Base-by-base conservation (phyloP, 1,284 basidiomycete genomes). In the Filobasidium uniguttulatum region DNA sequence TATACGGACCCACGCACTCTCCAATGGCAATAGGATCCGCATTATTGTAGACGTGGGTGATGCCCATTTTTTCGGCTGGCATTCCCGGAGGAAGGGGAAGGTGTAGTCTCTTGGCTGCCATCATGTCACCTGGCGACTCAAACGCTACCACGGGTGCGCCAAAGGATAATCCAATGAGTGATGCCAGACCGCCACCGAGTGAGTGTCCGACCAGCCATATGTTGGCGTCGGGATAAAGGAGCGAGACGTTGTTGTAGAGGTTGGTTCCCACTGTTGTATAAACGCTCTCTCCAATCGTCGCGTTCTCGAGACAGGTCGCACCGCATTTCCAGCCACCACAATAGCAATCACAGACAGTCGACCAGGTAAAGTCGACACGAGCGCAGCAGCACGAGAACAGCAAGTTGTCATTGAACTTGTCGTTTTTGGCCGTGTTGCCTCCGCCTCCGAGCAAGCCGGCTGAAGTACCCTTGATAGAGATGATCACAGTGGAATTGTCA, bases 341-440 rank as follows among this genome's bases (percentile, higher is more conserved):
- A 67, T 85, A 85, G 67, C 93, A 99, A 53, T 81, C 85, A 67
- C 94, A 99, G 5, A 97, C 93, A 0, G 89, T 79, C 36, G 83
- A 80, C 93, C 93, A 99, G 5, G 85, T 82, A 80, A 88, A 94
- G 63, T 87, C 87, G 22, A 98, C 79, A 17, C 80, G 75, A 0
- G 94, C 94, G 67, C 93, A 99, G 70, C 93, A 99, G 69, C 93
- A 99, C 48, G 89, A 96, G 70, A 97, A 98, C 49, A 97, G 72
- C n/a, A 98, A 66, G 59, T 97, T 97, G 68, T 96, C 90, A 67
- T 96, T 97, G 46, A 84, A 66, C 70, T 87, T 94, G 73, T 97
- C 91, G 60, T 91, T 91, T 71, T 80, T 82, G 1, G 77, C 75
- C 12, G 93, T 97, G 14, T 86, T 82, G 0, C 87, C 88, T 0